A percentile compares a stretch with the other conserved stretches of the same genome.
phyloP scores from a whole-genome alignment of 1,139 yeast genomes.

The Protomyces pachydermus region DNA sequence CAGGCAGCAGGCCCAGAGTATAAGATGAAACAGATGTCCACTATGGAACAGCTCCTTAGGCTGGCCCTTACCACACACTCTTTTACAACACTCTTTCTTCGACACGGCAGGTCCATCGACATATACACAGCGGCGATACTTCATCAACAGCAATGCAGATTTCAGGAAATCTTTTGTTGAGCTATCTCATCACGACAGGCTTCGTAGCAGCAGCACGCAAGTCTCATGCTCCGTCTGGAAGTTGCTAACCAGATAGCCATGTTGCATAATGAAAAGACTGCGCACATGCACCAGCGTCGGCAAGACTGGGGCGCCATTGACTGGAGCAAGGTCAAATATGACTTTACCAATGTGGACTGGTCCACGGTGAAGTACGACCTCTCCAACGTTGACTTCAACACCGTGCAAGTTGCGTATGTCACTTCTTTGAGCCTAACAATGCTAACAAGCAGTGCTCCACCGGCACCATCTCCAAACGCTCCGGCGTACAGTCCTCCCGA shows the following conservation, averaged over 20 bases:
- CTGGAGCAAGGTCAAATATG: slow-evolving; percentile 15
- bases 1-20: not conserved
- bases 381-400: slow-evolving; percentile 7
- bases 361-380: slow-evolving; percentile 16
- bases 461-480: slow-evolving; percentile 6
- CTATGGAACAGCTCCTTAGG: not conserved
- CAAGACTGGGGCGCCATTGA: slow-evolving; percentile 19
- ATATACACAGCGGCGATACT: not conserved
- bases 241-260: not conserved
- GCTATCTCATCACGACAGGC: not conserved
- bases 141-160: not conserved
- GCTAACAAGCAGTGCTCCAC: slow-evolving; percentile 11
- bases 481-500: not conserved
- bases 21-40: not conserved
- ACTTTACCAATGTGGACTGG: slow-evolving; percentile 22
- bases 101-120: not conserved
- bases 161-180: not conserved
- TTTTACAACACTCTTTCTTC: not conserved
- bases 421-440: not conserved
- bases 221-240: not conserved
- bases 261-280: not conserved
- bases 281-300: slow-evolving; percentile 18
- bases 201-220: not conserved
- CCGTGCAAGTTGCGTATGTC: not conserved
- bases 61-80: not conserved